A percentile compares a stretch with the other conserved stretches of the same genome.
Conservation (phyloP, 2,329 filamentous ascomycete genomes). For the Alternaria sp. region DNA sequence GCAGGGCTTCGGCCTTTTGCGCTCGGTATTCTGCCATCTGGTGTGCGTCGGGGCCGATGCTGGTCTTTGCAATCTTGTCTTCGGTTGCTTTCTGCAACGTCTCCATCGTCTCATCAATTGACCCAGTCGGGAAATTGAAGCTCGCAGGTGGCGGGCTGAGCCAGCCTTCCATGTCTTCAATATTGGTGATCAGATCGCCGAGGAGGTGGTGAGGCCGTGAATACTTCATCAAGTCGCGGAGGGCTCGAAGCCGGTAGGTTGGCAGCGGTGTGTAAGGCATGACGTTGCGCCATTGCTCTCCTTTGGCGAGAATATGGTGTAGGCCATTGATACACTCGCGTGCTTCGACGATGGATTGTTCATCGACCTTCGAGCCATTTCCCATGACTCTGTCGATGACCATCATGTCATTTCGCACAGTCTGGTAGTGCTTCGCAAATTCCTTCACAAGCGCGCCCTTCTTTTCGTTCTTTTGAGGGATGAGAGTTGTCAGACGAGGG, state of each 20-base stretch:
- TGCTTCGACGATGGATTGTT: background rate
- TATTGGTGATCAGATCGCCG: background rate
- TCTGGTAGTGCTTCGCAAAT: conserved; percentile 3
- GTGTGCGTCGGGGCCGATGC: background rate
- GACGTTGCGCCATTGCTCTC: conserved; percentile 3
- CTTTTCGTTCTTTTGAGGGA: background rate
- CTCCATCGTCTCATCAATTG: background rate
- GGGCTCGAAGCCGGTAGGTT: background rate
- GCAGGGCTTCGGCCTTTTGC: background rate
- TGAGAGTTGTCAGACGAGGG: conserved; percentile 4
- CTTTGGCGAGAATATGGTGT: background rate
- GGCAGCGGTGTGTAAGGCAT: conserved; percentile 10
- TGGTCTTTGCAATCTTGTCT: background rate
- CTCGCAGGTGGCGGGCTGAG: background rate
- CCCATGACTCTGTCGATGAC: background rate
- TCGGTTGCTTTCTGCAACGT: background rate
- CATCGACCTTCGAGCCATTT: background rate
- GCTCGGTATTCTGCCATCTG: background rate
- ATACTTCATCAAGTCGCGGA: background rate
- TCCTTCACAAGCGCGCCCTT: background rate
- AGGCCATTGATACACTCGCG: background rate
- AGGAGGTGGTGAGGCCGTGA: background rate
- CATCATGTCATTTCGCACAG: background rate
- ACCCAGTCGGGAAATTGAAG: background rate
- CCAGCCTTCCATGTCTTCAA: conserved; percentile 10